Percentiles rank a stretch among this genome's conserved stretches.
phyloP scores from a whole-genome alignment of 306 rosid species.

The Senna siamea region DNA sequence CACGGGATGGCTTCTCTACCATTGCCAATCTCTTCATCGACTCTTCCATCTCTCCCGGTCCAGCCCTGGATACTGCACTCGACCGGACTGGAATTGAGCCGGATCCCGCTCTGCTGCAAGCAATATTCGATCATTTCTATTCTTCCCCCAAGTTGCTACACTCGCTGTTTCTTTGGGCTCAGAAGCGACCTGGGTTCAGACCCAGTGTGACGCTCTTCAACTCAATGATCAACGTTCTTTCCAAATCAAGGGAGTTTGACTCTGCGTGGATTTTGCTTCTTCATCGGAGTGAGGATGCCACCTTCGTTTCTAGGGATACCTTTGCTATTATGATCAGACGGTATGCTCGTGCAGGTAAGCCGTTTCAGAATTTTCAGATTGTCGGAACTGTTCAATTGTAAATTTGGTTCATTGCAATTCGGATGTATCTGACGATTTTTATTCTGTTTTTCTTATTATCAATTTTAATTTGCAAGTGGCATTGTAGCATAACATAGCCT shows the following conservation, averaged over 20 bases:
- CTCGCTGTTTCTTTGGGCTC: conserved; percentile 77
- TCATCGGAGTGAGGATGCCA: conserved; percentile 36
- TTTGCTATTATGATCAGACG: conserved; percentile 84
- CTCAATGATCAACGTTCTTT: conserved; percentile 60
- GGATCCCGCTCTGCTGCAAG: conserved; percentile 43
- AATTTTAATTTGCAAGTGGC: not conserved
- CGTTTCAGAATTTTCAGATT: not conserved
- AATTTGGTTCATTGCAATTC: not conserved
- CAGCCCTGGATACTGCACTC: conserved; percentile 51
- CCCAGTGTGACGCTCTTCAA: conserved; percentile 51
- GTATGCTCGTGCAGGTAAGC: conserved; percentile 77
- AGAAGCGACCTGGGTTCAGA: conserved; percentile 57
- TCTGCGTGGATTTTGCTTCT: conserved; percentile 72
- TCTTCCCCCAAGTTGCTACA: conserved; percentile 75
- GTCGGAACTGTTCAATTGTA: too few relatives aligned
- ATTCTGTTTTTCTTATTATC: not conserved
- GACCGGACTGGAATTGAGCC: conserved; percentile 68
- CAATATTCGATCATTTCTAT: conserved; percentile 57
- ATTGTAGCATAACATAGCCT: too few relatives aligned
- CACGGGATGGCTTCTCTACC: conserved; percentile 47
- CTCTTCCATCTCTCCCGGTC: conserved; percentile 55
- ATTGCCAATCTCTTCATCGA: conserved; percentile 59
- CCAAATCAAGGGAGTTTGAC: conserved; percentile 68
- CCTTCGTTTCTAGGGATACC: conserved; percentile 57
- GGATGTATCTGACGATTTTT: not conserved